Conservation (phyloP, 164 flowering plant genomes). For the Liriodendron chinense region DNA sequence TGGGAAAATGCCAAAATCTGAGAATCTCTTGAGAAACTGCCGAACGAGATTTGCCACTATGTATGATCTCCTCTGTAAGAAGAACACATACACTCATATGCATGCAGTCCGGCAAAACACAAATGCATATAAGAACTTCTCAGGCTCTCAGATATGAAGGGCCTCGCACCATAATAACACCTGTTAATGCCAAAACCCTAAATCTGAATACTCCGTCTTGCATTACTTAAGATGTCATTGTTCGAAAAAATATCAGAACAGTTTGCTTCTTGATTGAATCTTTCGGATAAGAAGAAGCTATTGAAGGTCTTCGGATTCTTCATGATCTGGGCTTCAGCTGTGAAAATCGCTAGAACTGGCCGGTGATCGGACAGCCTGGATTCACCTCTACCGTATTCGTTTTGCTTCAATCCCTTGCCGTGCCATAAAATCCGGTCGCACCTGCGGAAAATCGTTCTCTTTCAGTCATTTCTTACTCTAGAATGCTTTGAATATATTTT, state of each 20-base stretch:
- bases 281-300: constrained; percentile 35
- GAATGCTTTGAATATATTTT: neutral
- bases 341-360: constrained; percentile 79
- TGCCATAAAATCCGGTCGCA: constrained; percentile 85
- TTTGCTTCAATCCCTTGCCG: constrained; percentile 72
- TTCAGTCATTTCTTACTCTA: neutral
- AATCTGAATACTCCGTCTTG: neutral
- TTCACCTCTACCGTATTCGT: constrained; percentile 67
- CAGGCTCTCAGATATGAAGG: no score
- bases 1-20: no score
- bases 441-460: constrained; percentile 37
- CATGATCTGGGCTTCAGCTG: constrained; percentile 39
- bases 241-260: constrained; percentile 17
- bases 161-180: no score
- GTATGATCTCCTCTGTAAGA: no score
- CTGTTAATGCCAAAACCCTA: neutral
- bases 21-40: no score
- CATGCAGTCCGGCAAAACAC: no score
- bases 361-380: constrained; percentile 79
- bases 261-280: constrained; percentile 22
- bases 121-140: no score
- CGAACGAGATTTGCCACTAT: no score
- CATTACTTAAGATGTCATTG: constrained; percentile 13
- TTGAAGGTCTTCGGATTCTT: constrained; percentile 19
- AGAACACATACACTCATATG: no score